Evolutionary conservation across 805 yeast species (phyloP).

Genomic region (Wickerhamiella azymoides): DNA sequence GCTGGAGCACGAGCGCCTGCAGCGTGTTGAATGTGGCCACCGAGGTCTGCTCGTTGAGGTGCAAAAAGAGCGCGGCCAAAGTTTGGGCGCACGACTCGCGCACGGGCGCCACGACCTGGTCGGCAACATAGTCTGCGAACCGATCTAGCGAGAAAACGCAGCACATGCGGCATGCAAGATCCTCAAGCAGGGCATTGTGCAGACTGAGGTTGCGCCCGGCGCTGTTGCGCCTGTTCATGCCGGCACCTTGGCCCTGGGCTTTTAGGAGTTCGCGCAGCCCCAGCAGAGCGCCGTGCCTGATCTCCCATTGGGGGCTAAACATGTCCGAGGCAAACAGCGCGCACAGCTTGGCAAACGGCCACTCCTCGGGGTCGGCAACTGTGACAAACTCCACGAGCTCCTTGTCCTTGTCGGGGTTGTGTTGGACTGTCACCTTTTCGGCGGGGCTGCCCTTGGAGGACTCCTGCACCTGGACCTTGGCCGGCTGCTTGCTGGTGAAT

Average conservation of each 20-base stretch:
- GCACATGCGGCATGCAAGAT: slow-evolving; percentile 69
- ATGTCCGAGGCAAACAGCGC: slow-evolving; percentile 67
- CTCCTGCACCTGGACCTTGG: slow-evolving; percentile 27
- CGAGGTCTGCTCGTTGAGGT: slow-evolving; percentile 47
- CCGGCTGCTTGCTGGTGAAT: slow-evolving; percentile 26
- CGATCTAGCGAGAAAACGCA: slow-evolving; percentile 84
- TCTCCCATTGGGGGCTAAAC: slow-evolving; percentile 82
- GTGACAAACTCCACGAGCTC: slow-evolving; percentile 55
- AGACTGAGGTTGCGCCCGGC: slow-evolving; percentile 46
- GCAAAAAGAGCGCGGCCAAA: slow-evolving; percentile 73
- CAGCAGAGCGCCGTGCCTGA: slow-evolving; percentile 88
- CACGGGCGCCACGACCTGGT: slow-evolving; percentile 96
- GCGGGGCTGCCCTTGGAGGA: slow-evolving; percentile 34
- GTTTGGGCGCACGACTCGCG: slow-evolving; percentile 95
- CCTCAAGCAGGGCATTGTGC: slow-evolving; percentile 66
- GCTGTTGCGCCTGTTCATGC: slow-evolving; percentile 55
- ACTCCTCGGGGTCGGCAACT: slow-evolving; percentile 57
- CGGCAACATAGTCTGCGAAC: slow-evolving; percentile 94
- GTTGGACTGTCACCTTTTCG: slow-evolving; percentile 72
- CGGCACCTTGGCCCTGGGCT: slow-evolving; percentile 75
- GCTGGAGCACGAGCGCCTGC: slow-evolving; percentile 55
- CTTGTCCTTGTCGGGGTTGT: slow-evolving; percentile 34
- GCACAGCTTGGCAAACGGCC: slow-evolving; percentile 92
- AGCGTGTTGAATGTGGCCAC: slow-evolving; percentile 51
- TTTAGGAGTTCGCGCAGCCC: slow-evolving; percentile 78